These are phyloP conservation scores for Ophiognomonia clavigignenti-juglandacearum DNA, from an alignment of 2,329 filamentous ascomycete species.

Conservation along the genomic window DNA sequence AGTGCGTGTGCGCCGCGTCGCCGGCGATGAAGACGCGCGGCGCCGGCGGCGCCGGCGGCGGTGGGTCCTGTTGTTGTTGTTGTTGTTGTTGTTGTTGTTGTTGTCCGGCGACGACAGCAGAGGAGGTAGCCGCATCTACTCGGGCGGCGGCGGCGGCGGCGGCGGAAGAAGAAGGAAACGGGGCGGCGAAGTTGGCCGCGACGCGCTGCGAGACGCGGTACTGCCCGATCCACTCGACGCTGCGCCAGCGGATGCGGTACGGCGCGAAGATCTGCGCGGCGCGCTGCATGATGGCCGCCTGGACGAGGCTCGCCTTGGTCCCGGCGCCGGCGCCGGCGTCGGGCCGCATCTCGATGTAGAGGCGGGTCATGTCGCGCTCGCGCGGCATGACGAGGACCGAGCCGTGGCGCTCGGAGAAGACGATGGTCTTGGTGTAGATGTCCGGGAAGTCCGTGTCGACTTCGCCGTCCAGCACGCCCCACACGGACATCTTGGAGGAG, in stretches of 20 bases:
- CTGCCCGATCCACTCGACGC: conserved; percentile 66
- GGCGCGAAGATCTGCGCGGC: conserved; percentile 57
- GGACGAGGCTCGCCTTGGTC: conserved; percentile 27
- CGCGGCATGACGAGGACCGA: conserved; percentile 71
- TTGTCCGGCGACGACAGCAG: too few species aligned
- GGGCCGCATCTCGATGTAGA: conserved; percentile 54
- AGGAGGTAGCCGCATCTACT: too few species aligned
- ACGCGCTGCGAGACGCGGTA: conserved; percentile 69
- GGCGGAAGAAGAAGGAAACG: background rate
- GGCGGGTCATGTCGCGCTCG: conserved; percentile 66
- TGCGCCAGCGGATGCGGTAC: conserved; percentile 52
- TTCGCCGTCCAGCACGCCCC: conserved; percentile 69
- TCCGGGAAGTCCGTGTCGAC: conserved; percentile 70
- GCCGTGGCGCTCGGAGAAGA: conserved; percentile 62
- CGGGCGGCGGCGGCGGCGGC: conserved; percentile 34
- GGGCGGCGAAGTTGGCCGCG: conserved; percentile 63
- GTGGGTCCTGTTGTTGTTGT: too few species aligned
- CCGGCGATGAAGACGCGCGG: conserved; percentile 63
- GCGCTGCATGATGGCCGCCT: conserved; percentile 65
- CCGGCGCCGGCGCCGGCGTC: conserved; percentile 45
- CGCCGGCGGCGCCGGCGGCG: conserved; percentile 21
- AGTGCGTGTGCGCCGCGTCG: conserved; percentile 69
- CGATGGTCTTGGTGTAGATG: conserved; percentile 68
- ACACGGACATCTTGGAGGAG: conserved; percentile 47
- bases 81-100: too few species aligned